Evolutionary conservation across 2,329 filamentous ascomycete species (phyloP).

Genomic region (Phaeophleospora eucalypticola): DNA sequence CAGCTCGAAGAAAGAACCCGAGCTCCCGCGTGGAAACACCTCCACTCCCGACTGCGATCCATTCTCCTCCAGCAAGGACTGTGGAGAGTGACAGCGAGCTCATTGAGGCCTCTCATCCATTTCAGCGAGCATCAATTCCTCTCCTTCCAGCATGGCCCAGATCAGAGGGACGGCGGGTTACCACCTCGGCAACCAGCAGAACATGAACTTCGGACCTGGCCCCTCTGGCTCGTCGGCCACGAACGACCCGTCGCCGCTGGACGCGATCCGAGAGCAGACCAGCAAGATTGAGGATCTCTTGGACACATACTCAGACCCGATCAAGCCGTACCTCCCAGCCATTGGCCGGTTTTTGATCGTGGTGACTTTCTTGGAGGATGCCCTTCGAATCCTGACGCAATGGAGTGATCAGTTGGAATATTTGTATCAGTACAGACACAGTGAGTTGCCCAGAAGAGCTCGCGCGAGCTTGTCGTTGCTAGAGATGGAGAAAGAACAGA

Average conservation of each 20-base stretch:
- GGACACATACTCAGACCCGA: conserved; percentile 79
- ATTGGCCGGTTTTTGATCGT: conserved; percentile 97
- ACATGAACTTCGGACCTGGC: conserved; percentile 28
- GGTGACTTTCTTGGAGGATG: conserved; percentile 96
- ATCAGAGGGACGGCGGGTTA: conserved; percentile 69
- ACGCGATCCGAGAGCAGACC: conserved; percentile 87
- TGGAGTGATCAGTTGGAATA: conserved; percentile 94
- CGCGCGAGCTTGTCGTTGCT: neutral
- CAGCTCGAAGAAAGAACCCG: conserved; percentile 1
- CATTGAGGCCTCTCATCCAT: neutral
- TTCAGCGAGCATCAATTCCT: neutral
- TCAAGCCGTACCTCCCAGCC: conserved; percentile 95
- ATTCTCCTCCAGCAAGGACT: too few species aligned
- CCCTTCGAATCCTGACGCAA: conserved; percentile 92
- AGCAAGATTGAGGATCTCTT: conserved; percentile 97
- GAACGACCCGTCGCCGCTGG: conserved; percentile 71
- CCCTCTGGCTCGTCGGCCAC: conserved; percentile 55
- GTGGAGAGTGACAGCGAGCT: too few species aligned
- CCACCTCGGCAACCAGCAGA: conserved; percentile 71
- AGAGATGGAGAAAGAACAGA: neutral
- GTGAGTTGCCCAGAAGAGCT: conserved; percentile 53
- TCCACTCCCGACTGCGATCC: neutral
- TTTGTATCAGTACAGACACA: conserved; percentile 85
- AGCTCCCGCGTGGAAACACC: neutral
- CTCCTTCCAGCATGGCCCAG: conserved; percentile 49